Conservation (phyloP, 106 monocot species). For the Hemerocallis citrina region DNA sequence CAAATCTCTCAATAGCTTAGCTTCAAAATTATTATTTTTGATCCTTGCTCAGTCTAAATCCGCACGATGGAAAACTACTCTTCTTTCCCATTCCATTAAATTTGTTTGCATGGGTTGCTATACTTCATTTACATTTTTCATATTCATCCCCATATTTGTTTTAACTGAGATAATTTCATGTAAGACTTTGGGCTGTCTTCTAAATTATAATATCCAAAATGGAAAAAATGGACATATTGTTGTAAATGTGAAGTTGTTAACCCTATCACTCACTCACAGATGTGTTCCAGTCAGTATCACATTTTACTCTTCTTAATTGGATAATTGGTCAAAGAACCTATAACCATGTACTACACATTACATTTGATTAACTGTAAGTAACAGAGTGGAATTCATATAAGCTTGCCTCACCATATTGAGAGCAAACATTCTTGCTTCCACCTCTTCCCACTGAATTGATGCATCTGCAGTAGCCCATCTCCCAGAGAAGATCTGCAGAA, state of each 20-base stretch:
- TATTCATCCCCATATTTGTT: not conserved
- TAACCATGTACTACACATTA: not conserved
- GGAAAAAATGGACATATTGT: not conserved
- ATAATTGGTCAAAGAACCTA: not conserved
- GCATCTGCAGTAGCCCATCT: conserved; percentile 41
- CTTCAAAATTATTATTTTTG: no score
- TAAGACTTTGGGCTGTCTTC: not conserved
- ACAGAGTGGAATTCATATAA: not conserved
- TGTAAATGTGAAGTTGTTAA: not conserved
- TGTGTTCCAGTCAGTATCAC: no score
- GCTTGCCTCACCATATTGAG: conserved; percentile 49
- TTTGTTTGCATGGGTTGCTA: not conserved
- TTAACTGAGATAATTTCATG: not conserved
- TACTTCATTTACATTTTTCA: no score
- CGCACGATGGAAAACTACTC: not conserved
- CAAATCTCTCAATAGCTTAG: no score
- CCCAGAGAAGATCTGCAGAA: conserved; percentile 50
- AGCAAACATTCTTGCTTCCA: conserved; percentile 68
- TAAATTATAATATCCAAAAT: not conserved
- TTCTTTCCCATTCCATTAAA: not conserved
- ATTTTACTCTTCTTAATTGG: no score
- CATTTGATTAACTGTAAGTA: not conserved
- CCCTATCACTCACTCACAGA: no score
- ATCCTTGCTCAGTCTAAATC: no score
- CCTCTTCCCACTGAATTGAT: conserved; percentile 61